Conservation (phyloP, 345 rosid genomes). For the Linum usitatissimum region DNA sequence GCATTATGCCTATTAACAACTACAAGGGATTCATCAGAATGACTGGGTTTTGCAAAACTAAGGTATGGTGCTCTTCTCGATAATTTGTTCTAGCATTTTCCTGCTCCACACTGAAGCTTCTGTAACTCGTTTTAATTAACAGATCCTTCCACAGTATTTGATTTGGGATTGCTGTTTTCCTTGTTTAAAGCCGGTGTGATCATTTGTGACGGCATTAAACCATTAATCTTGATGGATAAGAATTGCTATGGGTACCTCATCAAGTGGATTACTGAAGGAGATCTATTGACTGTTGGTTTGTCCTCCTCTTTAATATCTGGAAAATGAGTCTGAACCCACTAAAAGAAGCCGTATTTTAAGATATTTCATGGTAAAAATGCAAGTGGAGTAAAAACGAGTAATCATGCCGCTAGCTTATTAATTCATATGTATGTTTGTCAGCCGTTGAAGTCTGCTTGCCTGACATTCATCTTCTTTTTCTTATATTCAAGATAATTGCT, state of each 20-base stretch:
- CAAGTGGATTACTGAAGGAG: too few species aligned
- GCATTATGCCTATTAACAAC: conserved; percentile 92
- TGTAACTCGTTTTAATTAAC: neutral
- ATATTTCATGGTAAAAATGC: neutral
- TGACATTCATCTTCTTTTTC: neutral
- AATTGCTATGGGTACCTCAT: too few species aligned
- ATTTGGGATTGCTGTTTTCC: too few species aligned
- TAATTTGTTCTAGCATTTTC: neutral
- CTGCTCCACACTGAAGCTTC: neutral
- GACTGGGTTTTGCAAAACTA: conserved; percentile 96
- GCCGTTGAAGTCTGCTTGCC: neutral
- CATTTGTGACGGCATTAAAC: too few species aligned
- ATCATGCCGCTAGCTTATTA: neutral
- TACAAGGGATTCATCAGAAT: conserved; percentile 87
- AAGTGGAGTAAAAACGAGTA: neutral
- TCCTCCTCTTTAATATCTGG: too few species aligned
- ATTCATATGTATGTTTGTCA: neutral
- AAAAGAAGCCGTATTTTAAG: neutral
- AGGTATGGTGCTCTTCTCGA: conserved; percentile 27
- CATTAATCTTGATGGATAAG: too few species aligned
- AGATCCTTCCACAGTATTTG: too few species aligned
- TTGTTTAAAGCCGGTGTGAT: too few species aligned
- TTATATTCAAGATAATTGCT: neutral
- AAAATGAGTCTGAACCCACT: too few species aligned
- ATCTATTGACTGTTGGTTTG: too few species aligned